Percentiles rank a stretch among this genome's conserved stretches.
Conservation (phyloP, 2,329 filamentous ascomycete species). For the Microdochium nivale region DNA sequence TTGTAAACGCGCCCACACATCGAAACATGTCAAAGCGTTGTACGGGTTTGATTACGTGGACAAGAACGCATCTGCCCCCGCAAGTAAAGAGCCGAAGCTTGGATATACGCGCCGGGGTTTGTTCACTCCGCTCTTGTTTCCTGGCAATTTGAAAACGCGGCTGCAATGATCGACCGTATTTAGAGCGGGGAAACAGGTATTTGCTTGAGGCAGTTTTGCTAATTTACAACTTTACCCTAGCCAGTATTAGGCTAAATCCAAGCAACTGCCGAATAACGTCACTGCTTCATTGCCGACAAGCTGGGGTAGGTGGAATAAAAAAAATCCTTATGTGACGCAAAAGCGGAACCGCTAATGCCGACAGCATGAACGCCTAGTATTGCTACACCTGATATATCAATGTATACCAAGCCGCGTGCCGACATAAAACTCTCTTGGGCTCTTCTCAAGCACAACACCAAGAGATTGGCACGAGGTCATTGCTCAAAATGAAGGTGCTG, state of each 20-base stretch:
- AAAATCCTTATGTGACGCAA: not conserved
- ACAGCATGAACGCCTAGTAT: too few species aligned
- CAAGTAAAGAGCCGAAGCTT: not conserved
- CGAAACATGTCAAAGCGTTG: not conserved
- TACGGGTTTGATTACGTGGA: not conserved
- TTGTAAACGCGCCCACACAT: not conserved
- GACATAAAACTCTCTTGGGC: not conserved
- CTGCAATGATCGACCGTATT: not conserved
- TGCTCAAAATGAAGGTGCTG: not conserved
- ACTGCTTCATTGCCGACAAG: not conserved
- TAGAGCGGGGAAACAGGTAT: not conserved
- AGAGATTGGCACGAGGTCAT: not conserved
- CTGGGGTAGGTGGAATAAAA: not conserved
- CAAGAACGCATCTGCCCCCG: not conserved
- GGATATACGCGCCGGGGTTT: not conserved
- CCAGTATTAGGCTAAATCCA: not conserved
- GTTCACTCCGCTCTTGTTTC: not conserved
- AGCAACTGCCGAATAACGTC: not conserved
- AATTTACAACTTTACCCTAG: not conserved
- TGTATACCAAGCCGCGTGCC: not conserved
- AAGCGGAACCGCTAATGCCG: too few species aligned
- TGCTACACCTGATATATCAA: not conserved
- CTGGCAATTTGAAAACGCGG: not conserved
- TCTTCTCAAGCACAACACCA: not conserved
- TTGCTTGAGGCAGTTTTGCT: not conserved